Evolutionary conservation across 2,329 filamentous ascomycete species (phyloP).

Genomic region (Nothomitra cinnamomea): DNA sequence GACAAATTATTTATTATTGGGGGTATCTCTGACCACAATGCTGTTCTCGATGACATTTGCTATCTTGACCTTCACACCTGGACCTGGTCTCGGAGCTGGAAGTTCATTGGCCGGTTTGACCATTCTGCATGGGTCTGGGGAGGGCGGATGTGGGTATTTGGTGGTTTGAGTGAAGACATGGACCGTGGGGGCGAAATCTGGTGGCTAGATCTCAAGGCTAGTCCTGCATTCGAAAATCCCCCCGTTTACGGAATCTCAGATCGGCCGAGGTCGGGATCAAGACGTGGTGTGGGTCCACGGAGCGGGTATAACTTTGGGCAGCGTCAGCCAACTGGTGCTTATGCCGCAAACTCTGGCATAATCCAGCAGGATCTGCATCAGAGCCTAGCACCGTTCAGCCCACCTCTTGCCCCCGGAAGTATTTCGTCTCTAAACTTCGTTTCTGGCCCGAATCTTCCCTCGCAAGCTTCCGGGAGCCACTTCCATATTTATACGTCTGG

Average conservation of each 20-base stretch:
- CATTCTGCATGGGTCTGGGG: conserved; percentile 90
- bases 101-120: conserved; percentile 86
- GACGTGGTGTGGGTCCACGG: not conserved
- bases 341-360: conserved; percentile 56
- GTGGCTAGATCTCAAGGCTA: conserved; percentile 92
- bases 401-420: conserved; percentile 56
- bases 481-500: conserved; percentile 93
- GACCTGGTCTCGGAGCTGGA: conserved; percentile 94
- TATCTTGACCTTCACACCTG: conserved; percentile 94
- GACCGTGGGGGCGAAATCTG: conserved; percentile 90
- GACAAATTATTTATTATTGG: conserved; percentile 94
- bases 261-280: not conserved
- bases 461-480: conserved; percentile 79
- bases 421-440: conserved; percentile 85
- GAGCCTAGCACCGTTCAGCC: conserved; percentile 24
- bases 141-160: conserved; percentile 90
- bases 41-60: conserved; percentile 88
- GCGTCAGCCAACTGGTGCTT: conserved; percentile 26
- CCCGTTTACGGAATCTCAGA: conserved; percentile 40
- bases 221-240: conserved; percentile 62
- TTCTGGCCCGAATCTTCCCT: conserved; percentile 69
- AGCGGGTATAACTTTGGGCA: not conserved
- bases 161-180: conserved; percentile 88
- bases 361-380: conserved; percentile 35
- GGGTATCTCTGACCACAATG: conserved; percentile 86